These are phyloP conservation scores for Periconia sp. DNA, from an alignment of 2,329 filamentous ascomycete species.

Conservation along the genomic window DNA sequence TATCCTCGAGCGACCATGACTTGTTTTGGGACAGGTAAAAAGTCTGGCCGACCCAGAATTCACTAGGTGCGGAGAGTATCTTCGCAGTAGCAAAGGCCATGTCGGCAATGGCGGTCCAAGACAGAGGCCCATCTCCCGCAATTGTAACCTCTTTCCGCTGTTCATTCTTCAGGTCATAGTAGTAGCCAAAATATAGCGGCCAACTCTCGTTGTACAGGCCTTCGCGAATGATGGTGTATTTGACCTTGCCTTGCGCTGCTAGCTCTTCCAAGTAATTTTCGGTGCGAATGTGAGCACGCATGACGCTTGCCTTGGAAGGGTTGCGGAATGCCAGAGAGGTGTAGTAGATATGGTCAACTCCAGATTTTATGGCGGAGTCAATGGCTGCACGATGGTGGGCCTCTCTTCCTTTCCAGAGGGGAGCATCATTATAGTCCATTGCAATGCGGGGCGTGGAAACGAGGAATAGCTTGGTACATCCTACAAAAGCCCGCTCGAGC, in stretches of 20 bases:
- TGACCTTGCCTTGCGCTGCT: conserved; percentile 21
- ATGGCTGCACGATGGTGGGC: conserved; percentile 52
- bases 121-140: conserved; percentile 50
- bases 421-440: conserved; percentile 52
- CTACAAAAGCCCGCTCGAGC: conserved; percentile 44
- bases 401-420: conserved; percentile 50
- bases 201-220: conserved; percentile 56
- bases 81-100: conserved; percentile 52
- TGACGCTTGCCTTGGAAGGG: conserved; percentile 50
- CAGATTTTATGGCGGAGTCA: conserved; percentile 48
- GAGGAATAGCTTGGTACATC: conserved; percentile 51
- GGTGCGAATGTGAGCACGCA: conserved; percentile 55
- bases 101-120: conserved; percentile 53
- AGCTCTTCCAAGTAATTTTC: conserved; percentile 47
- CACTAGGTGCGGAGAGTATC: conserved; percentile 40
- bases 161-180: conserved; percentile 42
- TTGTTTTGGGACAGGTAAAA: conserved; percentile 46
- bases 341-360: conserved; percentile 55
- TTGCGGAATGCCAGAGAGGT: conserved; percentile 52
- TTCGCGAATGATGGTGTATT: conserved; percentile 50
- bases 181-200: conserved; percentile 56
- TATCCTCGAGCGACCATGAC: conserved; percentile 32
- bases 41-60: conserved; percentile 44
- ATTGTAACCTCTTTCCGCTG: conserved; percentile 45
- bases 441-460: conserved; percentile 52